These are phyloP conservation scores for Mortierella hygrophila DNA, from an alignment of 192 early-diverging fungal species.

Conservation along the genomic window DNA sequence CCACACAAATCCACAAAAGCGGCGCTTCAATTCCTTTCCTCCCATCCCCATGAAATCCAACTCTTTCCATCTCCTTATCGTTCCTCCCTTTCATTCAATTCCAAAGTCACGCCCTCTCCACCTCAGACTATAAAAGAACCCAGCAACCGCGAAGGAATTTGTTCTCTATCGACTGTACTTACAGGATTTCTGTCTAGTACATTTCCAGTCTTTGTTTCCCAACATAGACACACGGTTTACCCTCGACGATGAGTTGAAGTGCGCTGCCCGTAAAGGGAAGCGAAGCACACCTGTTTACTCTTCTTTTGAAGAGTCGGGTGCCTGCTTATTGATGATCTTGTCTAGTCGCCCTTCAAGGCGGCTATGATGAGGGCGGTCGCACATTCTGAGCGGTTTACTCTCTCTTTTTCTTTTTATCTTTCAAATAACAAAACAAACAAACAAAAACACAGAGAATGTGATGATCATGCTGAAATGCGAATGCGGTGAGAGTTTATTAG, in stretches of 20 bases:
- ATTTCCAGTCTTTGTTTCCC: constrained; percentile 58
- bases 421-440: neutral
- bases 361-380: constrained; percentile 54
- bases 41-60: neutral
- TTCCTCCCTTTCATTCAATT: neutral
- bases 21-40: neutral
- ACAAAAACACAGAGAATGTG: no score
- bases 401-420: neutral
- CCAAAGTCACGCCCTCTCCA: neutral
- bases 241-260: constrained; percentile 59
- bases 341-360: constrained; percentile 19
- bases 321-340: constrained; percentile 57
- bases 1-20: neutral
- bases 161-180: constrained; percentile 53
- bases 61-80: neutral
- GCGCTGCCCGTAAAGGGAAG: constrained; percentile 60
- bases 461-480: no score
- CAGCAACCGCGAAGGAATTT: neutral
- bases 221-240: constrained; percentile 61
- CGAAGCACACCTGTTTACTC: constrained; percentile 28
- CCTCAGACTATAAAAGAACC: constrained; percentile 13
- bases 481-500: no score
- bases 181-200: constrained; percentile 61
- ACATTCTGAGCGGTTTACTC: constrained; percentile 53
- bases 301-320: constrained; percentile 18